Conservation (phyloP, 1,139 yeast genomes). For the Meyerozyma elateridarum region DNA sequence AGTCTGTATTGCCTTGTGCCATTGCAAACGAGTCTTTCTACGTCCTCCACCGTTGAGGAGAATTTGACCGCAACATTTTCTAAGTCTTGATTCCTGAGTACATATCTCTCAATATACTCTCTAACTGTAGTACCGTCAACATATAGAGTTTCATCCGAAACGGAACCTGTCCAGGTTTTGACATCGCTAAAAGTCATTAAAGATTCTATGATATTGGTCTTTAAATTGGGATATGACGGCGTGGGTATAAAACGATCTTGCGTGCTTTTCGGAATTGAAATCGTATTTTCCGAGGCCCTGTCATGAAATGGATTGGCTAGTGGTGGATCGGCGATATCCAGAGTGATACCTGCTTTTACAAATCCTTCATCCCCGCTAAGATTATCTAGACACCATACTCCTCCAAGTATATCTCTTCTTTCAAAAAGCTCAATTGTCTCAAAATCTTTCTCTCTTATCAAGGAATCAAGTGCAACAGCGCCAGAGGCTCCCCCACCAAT, state of each 20-base stretch:
- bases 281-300: not conserved
- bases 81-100: conserved; percentile 19
- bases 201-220: conserved; percentile 40
- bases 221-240: conserved; percentile 21
- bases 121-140: conserved; percentile 26
- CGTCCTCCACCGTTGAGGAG: conserved; percentile 35
- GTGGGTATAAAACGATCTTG: not conserved
- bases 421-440: conserved; percentile 39
- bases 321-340: conserved; percentile 24
- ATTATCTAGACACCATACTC: conserved; percentile 34
- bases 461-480: conserved; percentile 44
- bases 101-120: conserved; percentile 31
- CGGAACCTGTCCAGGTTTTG: conserved; percentile 9
- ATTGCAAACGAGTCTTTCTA: conserved; percentile 18
- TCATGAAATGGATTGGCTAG: conserved; percentile 25
- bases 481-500: conserved; percentile 54
- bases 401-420: conserved; percentile 38
- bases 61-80: conserved; percentile 20
- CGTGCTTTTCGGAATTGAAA: not conserved
- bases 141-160: conserved; percentile 17
- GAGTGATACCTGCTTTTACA: conserved; percentile 20
- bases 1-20: conserved; percentile 22
- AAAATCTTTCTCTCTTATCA: conserved; percentile 36
- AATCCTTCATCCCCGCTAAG: conserved; percentile 9
- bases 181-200: conserved; percentile 40